These are phyloP conservation scores for Pythium aphanidermatum DNA, from an alignment of 352 stramenopile genomes.

Conservation along the genomic window DNA sequence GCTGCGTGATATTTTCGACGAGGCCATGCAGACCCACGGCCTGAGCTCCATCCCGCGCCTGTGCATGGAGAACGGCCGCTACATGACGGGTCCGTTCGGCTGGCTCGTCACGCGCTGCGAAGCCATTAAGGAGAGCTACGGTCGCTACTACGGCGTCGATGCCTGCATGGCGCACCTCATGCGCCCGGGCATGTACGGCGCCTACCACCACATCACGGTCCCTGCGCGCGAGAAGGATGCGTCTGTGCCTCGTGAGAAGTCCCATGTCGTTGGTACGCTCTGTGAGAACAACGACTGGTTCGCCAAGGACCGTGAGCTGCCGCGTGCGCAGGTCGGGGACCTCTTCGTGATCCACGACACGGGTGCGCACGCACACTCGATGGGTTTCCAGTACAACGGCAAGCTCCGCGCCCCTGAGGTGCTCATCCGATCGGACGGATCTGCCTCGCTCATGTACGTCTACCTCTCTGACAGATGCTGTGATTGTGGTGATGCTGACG, in stretches of 20 bases:
- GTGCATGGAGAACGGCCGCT: constrained; percentile 89
- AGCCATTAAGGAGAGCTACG: constrained; percentile 84
- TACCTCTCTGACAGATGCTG: neutral
- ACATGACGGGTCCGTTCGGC: constrained; percentile 84
- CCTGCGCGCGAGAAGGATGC: constrained; percentile 41
- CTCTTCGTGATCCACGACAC: constrained; percentile 90
- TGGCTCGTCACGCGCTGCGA: constrained; percentile 83
- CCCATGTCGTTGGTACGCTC: constrained; percentile 81
- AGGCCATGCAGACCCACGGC: constrained; percentile 61
- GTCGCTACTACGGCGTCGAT: constrained; percentile 83
- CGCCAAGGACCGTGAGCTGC: constrained; percentile 74
- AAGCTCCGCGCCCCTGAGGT: constrained; percentile 87
- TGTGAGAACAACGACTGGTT: constrained; percentile 93
- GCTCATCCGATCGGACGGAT: constrained; percentile 52
- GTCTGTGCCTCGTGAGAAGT: constrained; percentile 25
- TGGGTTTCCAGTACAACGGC: constrained; percentile 92
- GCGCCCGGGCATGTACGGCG: constrained; percentile 87
- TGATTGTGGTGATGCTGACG: neutral
- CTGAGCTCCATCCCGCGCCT: constrained; percentile 54
- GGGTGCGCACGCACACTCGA: constrained; percentile 87
- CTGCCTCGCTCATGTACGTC: constrained; percentile 63
- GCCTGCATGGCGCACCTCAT: constrained; percentile 89
- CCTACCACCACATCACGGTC: constrained; percentile 87
- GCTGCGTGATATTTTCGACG: constrained; percentile 72
- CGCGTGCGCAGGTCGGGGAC: constrained; percentile 68